Base-by-base conservation (phyloP, 345 rosid genomes). In the Turritis glabra region DNA sequence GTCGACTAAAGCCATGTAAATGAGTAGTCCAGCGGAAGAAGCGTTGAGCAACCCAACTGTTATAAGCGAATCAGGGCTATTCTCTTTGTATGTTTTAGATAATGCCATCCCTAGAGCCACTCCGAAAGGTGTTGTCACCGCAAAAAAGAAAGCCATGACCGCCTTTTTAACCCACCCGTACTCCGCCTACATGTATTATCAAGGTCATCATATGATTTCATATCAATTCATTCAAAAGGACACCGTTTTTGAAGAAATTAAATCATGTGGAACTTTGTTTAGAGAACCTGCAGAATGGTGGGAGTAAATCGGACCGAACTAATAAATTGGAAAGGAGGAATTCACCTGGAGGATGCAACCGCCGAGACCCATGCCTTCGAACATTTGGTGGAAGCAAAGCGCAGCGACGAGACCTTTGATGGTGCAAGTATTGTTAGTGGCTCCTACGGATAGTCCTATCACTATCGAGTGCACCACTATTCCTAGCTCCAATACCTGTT, bases 321-420 rank as follows among this genome's bases (percentile, higher is more conserved):
- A 35, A 40, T n/a, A 37, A 33, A 40, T 7, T 57, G 12, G 27
- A 38, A 15, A 5, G 44, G 59, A 61, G 19, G 15, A 17, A 17
- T 7, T 47, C 41, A 83, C 91, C 85, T 88, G 91, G 3, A 83
- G 22, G 41, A 89, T 86, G 77, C 90, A 87, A 1, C 93, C 90
- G 0, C 97, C 95, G 4, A 89, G 87, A 8, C 90, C 92, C 84
- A 89, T 87, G 50, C 92, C 95, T 72, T 89, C 97, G 35, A 86
- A 91, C 80, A 86, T 83, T 33, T 91, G 97, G 57, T 91, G 97
- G 60, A 91, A 91, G 25, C 87, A 77, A 58, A 91, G 84, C 2
- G 95, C 95, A 3, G 86, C 91, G 0, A 89, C 50, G 1, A 89
- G 77, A 2, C 86, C 87, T 60, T 59, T 87, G 50, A 91, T 80